phyloP scores from a whole-genome alignment of 2,329 filamentous ascomycete species.

The Pseudogymnoascus sp. region DNA sequence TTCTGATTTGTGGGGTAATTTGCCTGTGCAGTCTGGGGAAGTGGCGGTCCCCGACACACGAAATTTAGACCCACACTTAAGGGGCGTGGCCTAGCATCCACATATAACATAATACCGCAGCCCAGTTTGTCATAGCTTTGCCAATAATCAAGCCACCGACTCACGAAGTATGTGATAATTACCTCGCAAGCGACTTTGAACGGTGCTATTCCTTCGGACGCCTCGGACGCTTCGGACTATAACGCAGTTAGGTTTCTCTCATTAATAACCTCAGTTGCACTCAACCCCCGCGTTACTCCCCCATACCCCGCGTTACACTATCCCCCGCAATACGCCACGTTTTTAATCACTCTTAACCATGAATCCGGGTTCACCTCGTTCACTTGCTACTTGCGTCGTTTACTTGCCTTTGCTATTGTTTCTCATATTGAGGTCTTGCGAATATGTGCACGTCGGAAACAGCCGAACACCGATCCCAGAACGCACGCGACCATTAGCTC shows the following conservation, averaged over 20 bases:
- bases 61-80: not conserved
- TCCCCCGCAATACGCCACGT: not conserved
- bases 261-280: not conserved
- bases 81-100: not conserved
- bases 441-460: not conserved
- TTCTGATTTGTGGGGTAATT: not conserved
- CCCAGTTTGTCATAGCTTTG: not conserved
- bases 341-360: not conserved
- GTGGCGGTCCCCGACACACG: not conserved
- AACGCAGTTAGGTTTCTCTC: not conserved
- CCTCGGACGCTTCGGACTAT: not conserved
- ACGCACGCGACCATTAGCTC: not conserved
- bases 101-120: not conserved
- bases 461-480: not conserved
- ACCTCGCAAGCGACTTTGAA: no score
- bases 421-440: not conserved
- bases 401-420: not conserved
- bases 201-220: no score
- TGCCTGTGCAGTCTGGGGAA: not conserved
- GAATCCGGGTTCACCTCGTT: not conserved
- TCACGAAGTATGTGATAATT: no score
- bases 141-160: not conserved
- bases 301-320: not conserved
- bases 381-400: not conserved
- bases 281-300: not conserved